Evolutionary conservation across 352 stramenopile species (phyloP).

Genomic region (Hyaloperonospora brassicae): DNA sequence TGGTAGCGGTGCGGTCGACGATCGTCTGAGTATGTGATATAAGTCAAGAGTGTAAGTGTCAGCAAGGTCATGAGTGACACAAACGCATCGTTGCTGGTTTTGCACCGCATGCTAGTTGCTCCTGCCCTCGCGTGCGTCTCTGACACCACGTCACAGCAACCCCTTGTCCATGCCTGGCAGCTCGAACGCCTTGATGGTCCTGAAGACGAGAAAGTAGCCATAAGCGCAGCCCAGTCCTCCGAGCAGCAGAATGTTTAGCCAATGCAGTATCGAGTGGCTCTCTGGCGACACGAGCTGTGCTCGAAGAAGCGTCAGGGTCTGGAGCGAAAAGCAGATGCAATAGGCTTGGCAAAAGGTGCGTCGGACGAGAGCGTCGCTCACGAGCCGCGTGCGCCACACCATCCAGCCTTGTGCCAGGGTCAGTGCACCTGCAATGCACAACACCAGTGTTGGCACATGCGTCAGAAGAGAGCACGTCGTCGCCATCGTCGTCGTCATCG

Average conservation of each 20-base stretch:
- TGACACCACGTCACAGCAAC: conserved; percentile 25
- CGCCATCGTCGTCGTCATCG: too few relatives aligned
- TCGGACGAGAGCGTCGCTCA: conserved; percentile 76
- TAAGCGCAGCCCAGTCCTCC: conserved; percentile 55
- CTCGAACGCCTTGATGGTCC: conserved; percentile 86
- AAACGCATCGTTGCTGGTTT: conserved; percentile 6
- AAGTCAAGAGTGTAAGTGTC: conserved; percentile 9
- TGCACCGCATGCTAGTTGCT: not conserved
- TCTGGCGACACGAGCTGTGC: conserved; percentile 64
- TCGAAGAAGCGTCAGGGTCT: conserved; percentile 60
- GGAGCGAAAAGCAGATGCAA: conserved; percentile 80
- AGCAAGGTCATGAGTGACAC: conserved; percentile 11
- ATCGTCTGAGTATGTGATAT: conserved; percentile 25
- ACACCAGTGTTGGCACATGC: not conserved
- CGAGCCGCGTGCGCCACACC: conserved; percentile 78
- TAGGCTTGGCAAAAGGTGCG: conserved; percentile 86
- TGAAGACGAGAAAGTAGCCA: conserved; percentile 81
- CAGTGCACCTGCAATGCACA: conserved; percentile 39
- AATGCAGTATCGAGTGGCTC: conserved; percentile 75
- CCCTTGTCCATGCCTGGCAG: conserved; percentile 57
- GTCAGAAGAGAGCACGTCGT: too few relatives aligned
- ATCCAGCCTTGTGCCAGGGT: conserved; percentile 81
- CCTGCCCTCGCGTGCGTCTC: too few relatives aligned
- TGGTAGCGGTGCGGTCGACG: conserved; percentile 20
- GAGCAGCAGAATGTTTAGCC: conserved; percentile 75